phyloP scores from a whole-genome alignment of 768 basidiomycete genomes.

The Leucogyrophana mollusca region DNA sequence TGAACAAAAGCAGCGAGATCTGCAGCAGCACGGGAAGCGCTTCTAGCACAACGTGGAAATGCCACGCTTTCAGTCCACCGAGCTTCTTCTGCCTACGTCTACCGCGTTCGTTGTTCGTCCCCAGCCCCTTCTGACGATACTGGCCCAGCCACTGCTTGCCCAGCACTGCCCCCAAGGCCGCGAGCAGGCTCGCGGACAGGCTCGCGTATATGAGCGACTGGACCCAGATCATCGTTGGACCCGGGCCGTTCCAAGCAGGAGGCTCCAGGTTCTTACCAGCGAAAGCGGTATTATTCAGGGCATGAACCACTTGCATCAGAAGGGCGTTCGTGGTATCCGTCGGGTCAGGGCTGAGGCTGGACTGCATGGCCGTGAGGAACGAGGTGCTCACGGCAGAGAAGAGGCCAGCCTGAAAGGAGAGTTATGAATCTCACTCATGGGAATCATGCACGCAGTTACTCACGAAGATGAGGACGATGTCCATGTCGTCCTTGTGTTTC shows the following conservation, averaged over 20 bases:
- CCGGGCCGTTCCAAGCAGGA: slow-evolving; percentile 18
- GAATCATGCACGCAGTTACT: background rate
- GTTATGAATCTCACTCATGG: background rate
- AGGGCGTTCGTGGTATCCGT: slow-evolving; percentile 23
- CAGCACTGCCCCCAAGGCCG: slow-evolving; percentile 19
- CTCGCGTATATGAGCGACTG: slow-evolving; percentile 20
- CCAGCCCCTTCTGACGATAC: slow-evolving; percentile 9
- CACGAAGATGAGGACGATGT: slow-evolving; percentile 22
- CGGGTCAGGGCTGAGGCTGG: slow-evolving; percentile 30
- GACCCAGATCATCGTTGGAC: slow-evolving; percentile 10
- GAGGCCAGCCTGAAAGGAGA: slow-evolving; percentile 34
- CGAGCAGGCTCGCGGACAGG: slow-evolving; percentile 17
- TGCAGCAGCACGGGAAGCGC: slow-evolving; percentile 9
- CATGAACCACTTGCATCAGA: slow-evolving; percentile 18
- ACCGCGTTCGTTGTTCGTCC: slow-evolving; percentile 13
- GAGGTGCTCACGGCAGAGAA: slow-evolving; percentile 39
- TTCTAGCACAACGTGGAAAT: slow-evolving; percentile 9
- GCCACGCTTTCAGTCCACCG: slow-evolving; percentile 10
- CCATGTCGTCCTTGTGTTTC: slow-evolving; percentile 14
- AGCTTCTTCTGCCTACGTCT: slow-evolving; percentile 10
- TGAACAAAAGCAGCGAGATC: slow-evolving; percentile 9
- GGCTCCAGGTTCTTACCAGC: background rate
- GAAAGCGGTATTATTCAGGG: slow-evolving; percentile 12
- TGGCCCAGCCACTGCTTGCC: slow-evolving; percentile 16
- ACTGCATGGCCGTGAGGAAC: slow-evolving; percentile 37